Percentiles rank a stretch among this genome's conserved stretches.
phyloP scores from a whole-genome alignment of 352 stramenopile genomes.

The Globisporangium lucens region DNA sequence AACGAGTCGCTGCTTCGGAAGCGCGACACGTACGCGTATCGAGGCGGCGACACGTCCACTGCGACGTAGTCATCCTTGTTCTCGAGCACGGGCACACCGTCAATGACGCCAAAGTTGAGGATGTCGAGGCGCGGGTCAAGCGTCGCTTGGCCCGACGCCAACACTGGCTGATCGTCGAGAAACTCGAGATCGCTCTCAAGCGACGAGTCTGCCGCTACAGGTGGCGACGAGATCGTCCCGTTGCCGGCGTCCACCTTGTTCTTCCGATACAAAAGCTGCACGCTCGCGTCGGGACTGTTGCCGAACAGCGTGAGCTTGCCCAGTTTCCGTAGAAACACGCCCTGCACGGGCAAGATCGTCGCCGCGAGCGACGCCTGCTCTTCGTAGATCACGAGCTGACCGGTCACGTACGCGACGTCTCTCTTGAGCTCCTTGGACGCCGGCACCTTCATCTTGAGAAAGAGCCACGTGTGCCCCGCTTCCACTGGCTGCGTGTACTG shows the following conservation, averaged over 20 bases:
- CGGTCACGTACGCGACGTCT: constrained; percentile 76
- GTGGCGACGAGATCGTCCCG: constrained; percentile 21
- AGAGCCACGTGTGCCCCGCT: constrained; percentile 69
- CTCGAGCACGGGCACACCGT: constrained; percentile 55
- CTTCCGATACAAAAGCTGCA: constrained; percentile 77
- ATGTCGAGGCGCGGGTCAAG: constrained; percentile 44
- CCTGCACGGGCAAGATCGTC: constrained; percentile 80
- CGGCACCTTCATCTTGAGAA: constrained; percentile 78
- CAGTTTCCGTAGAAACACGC: constrained; percentile 71
- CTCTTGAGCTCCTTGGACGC: constrained; percentile 60
- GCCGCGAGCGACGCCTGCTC: constrained; percentile 71
- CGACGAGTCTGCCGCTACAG: constrained; percentile 9
- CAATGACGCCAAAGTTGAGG: constrained; percentile 60
- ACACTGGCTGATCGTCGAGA: constrained; percentile 14
- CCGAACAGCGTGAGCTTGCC: constrained; percentile 78
- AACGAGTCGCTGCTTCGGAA: constrained; percentile 82
- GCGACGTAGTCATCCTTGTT: constrained; percentile 66
- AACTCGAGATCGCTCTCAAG: constrained; percentile 26
- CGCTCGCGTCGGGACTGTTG: constrained; percentile 76
- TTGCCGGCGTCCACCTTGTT: constrained; percentile 12
- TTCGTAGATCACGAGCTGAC: constrained; percentile 82
- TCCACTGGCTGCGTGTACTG: constrained; percentile 75
- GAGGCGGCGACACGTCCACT: constrained; percentile 76
- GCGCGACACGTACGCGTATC: constrained; percentile 72
- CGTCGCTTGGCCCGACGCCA: constrained; percentile 17